Evolutionary conservation across 305 asterid genomes (phyloP), one percentile per base, ranked within the genome.

Genomic region (Fraxinus latifolia): DNA sequence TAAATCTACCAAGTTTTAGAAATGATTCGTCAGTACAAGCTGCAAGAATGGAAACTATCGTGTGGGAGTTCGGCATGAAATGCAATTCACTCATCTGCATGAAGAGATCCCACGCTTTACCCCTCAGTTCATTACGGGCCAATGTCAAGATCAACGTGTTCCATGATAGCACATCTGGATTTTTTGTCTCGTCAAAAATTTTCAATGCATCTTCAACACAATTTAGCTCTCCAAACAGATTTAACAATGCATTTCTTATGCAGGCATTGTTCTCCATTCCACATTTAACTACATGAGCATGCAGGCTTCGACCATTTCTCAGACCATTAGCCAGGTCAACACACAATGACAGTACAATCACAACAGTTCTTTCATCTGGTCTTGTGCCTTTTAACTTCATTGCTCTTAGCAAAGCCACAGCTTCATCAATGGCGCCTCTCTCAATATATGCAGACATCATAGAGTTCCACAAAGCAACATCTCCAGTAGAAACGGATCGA

Each of bases 401-500:
- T 79, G 77, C 65, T 34, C 62, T 82, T 77, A 82, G 72, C 62
- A 83, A 58, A 21, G 29, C 32, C 14, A 84, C 44, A 78, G 85
- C 87, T 79, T 86, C 87, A 32, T 76, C 85, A 27, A 5, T 21
- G 60, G 19, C 31, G 25, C 84, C 84, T 3, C 81, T 86, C 62
- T 86, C 76, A 44, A 79, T 37, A 33, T 71, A 77, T 14, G 82
- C 82, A 55, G 74, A 82, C 5, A 86, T 65, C 77, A 86, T 71
- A 33, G 89, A 83, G 83, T 86, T 86, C 84, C 85, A 86, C 32
- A 86, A 15, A 17, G 81, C 84, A 42, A 50, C 25, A 42, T 86
- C 89, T 77, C 74, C 80, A 39, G 32, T 15, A 25, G 85, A 39
- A 79, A 79, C n/a, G 0, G 84, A 86, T 70, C 17, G 23, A 79